These are phyloP conservation scores for Globisporangium emineosum DNA, from an alignment of 352 stramenopile genomes.

Conservation along the genomic window DNA sequence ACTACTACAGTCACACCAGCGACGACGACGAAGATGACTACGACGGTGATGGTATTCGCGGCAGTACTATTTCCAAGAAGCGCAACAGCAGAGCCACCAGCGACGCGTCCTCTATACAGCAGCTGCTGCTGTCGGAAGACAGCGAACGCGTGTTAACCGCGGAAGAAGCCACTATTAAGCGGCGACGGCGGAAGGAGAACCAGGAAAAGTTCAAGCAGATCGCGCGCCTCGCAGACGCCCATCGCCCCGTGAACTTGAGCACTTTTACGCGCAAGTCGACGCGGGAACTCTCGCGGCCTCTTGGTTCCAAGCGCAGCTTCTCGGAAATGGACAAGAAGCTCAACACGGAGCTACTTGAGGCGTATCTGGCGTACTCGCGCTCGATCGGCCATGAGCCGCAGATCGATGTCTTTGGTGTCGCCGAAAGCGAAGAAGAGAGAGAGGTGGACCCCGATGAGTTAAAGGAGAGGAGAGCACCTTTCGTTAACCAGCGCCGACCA, in stretches of 20 bases:
- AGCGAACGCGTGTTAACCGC: background rate
- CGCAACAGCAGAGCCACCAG: background rate
- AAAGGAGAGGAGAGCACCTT: conserved; percentile 23
- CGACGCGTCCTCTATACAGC: conserved; percentile 8
- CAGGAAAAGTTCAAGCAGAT: conserved; percentile 46
- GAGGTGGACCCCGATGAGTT: conserved; percentile 20
- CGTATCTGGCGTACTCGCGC: conserved; percentile 92
- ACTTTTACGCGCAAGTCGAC: conserved; percentile 38
- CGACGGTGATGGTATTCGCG: background rate
- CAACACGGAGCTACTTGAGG: conserved; percentile 93
- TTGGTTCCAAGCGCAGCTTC: conserved; percentile 45
- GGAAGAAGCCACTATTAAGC: conserved; percentile 10
- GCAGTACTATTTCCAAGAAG: conserved; percentile 12
- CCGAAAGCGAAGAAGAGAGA: conserved; percentile 83
- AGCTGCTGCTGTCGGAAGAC: conserved; percentile 14
- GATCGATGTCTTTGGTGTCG: conserved; percentile 85
- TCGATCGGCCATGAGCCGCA: conserved; percentile 79
- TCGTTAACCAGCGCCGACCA: conserved; percentile 37
- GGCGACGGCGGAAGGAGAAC: conserved; percentile 40
- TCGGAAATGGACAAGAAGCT: conserved; percentile 64
- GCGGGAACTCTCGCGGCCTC: conserved; percentile 16
- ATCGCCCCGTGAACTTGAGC: conserved; percentile 45
- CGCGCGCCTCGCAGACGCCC: conserved; percentile 54
- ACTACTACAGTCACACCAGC: conserved; percentile 13
- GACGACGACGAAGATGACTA: conserved; percentile 17